A percentile compares a stretch with the other conserved stretches of the same genome.
Conservation (phyloP, 495 filamentous ascomycete genomes). For the Trichocladium antarcticum region DNA sequence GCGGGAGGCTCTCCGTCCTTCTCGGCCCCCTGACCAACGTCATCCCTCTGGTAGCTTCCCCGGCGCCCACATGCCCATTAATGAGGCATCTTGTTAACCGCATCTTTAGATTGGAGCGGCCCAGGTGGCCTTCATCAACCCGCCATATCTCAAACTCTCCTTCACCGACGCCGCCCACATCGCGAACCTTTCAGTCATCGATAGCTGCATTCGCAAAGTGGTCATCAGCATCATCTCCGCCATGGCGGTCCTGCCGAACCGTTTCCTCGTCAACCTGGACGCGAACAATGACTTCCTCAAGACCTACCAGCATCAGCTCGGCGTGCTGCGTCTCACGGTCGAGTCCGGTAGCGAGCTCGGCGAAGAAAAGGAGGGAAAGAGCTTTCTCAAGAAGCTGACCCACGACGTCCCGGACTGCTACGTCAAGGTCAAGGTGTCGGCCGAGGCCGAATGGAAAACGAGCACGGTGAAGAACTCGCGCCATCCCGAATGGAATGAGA, state of each 20-base stretch:
- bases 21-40: slow-evolving; percentile 31
- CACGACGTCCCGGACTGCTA: slow-evolving; percentile 34
- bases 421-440: slow-evolving; percentile 28
- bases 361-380: slow-evolving; percentile 15
- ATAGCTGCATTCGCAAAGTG: slow-evolving; percentile 27
- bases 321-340: slow-evolving; percentile 32
- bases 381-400: slow-evolving; percentile 24
- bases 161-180: slow-evolving; percentile 34
- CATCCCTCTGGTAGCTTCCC: slow-evolving; percentile 28
- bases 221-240: slow-evolving; percentile 29
- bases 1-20: slow-evolving; percentile 30
- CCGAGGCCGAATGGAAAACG: slow-evolving; percentile 30
- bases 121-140: slow-evolving; percentile 37
- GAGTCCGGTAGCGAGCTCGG: slow-evolving; percentile 28
- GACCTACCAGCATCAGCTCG: slow-evolving; percentile 31
- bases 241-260: slow-evolving; percentile 35
- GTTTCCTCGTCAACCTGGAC: slow-evolving; percentile 34
- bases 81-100: background rate
- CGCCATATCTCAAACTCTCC: slow-evolving; percentile 28
- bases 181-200: slow-evolving; percentile 28
- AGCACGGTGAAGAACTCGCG: slow-evolving; percentile 26
- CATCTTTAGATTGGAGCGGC: slow-evolving; percentile 30
- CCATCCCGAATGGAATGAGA: slow-evolving; percentile 34
- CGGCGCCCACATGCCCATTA: background rate
- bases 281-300: slow-evolving; percentile 33